These are phyloP conservation scores for Mortierella sp. DNA, from an alignment of 371 early-diverging fungal genomes.

Conservation along the genomic window DNA sequence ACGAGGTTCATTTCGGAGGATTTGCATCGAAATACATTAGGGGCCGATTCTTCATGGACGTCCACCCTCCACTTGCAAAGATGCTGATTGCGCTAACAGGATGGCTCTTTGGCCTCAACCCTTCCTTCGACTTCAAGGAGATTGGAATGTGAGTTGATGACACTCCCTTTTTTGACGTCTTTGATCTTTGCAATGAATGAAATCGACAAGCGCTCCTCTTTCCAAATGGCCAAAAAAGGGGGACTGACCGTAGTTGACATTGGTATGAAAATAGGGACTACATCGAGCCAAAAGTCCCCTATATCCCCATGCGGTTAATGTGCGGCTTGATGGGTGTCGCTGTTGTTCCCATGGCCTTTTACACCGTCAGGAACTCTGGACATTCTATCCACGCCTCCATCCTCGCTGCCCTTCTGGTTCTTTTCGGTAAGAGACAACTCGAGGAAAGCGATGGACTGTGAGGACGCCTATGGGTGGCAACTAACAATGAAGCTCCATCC, in stretches of 20 bases:
- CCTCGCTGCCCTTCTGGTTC: slow-evolving; percentile 75
- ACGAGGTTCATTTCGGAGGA: slow-evolving; percentile 50
- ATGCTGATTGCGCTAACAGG: slow-evolving; percentile 89
- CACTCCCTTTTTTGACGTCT: background rate
- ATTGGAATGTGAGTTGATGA: slow-evolving; percentile 77
- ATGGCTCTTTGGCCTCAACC: slow-evolving; percentile 84
- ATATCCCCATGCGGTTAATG: slow-evolving; percentile 82
- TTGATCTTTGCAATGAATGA: background rate
- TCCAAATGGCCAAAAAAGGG: too few species aligned
- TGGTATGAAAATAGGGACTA: slow-evolving; percentile 58
- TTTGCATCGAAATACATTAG: slow-evolving; percentile 86
- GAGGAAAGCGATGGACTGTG: too few species aligned
- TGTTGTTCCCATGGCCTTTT: slow-evolving; percentile 82
- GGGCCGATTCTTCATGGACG: slow-evolving; percentile 97
- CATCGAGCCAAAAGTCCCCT: slow-evolving; percentile 78
- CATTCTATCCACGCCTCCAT: slow-evolving; percentile 74
- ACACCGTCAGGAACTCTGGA: slow-evolving; percentile 82
- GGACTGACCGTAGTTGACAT: background rate
- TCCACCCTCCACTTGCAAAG: slow-evolving; percentile 98
- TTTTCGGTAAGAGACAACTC: slow-evolving; percentile 81
- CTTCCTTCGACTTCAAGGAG: slow-evolving; percentile 86
- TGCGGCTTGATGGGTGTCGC: slow-evolving; percentile 80
- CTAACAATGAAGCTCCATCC: too few species aligned
- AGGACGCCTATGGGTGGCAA: too few species aligned
- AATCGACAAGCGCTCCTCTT: too few species aligned